Conservation (phyloP, 2,329 filamentous ascomycete species). For the Aspergillus pseudoglaucus region DNA sequence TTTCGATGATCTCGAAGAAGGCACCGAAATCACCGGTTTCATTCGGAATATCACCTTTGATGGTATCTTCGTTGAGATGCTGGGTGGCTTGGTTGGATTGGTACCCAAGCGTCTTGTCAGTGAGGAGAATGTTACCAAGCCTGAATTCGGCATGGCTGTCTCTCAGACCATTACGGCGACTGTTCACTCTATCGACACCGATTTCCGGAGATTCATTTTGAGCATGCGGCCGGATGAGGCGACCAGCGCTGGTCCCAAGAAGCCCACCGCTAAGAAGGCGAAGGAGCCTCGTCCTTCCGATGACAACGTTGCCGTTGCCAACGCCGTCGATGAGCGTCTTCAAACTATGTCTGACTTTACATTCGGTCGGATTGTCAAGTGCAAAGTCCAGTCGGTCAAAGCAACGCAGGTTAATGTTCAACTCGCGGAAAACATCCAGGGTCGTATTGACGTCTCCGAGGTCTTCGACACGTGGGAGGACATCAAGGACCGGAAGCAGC, state of each 20-base stretch:
- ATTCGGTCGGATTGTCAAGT: constrained; percentile 67
- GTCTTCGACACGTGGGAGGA: constrained; percentile 83
- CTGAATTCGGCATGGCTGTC: constrained; percentile 72
- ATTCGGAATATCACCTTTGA: constrained; percentile 76
- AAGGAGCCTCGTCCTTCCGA: constrained; percentile 32
- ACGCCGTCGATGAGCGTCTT: constrained; percentile 60
- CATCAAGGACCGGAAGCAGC: constrained; percentile 73
- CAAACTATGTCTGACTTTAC: constrained; percentile 64
- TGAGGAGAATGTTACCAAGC: constrained; percentile 59
- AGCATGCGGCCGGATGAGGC: constrained; percentile 50
- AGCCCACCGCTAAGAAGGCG: constrained; percentile 15
- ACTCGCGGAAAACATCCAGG: constrained; percentile 78
- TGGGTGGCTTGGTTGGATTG: constrained; percentile 67
- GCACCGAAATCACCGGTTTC: constrained; percentile 66
- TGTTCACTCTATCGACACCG: constrained; percentile 65
- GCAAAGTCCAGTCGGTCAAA: constrained; percentile 75
- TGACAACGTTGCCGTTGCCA: constrained; percentile 31
- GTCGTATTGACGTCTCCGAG: constrained; percentile 89
- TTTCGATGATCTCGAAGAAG: constrained; percentile 66
- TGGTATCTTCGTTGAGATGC: constrained; percentile 84
- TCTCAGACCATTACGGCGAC: constrained; percentile 68
- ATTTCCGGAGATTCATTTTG: constrained; percentile 62
- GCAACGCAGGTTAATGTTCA: constrained; percentile 88
- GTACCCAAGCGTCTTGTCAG: constrained; percentile 73
- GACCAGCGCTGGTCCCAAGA: constrained; percentile 43